Base-by-base conservation (phyloP, 352 stramenopile genomes). In the Achlya hypogyna region DNA sequence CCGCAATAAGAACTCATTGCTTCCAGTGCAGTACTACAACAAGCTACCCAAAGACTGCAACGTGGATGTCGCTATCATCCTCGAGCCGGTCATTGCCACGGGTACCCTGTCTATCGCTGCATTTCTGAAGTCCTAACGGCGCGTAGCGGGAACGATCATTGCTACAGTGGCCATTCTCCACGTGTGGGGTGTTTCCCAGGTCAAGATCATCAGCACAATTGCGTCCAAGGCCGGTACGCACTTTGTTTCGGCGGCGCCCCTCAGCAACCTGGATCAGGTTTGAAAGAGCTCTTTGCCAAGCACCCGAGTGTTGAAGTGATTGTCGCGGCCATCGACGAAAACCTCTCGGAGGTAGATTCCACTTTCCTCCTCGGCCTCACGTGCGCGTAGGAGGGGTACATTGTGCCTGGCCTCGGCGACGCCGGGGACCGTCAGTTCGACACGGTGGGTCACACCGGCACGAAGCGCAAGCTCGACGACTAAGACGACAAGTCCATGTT, bases 11-110 rank as follows among this genome's bases (percentile, higher is more conserved):
- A 79, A 92, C 51, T 92, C 82, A 49, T 76, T 98, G 9, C 70
- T 97, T 29, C 96, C 96, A 3, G 93, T 99, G n/a, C 92, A 98
- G 71, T 99, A 99, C 82, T 99, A 99, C 81, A 99, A 99, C 85
- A 96, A 97, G 69, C 78, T 99, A 2, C 97, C 97, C 2, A 97
- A 97, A 63, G 81, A 96, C 69, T 97, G 93, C 75, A 81, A 89
- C 40, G 75, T 82, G 18, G 89, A 98, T 62, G 86, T 96, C 35
- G 96, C 97, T 9, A 98, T 98, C 67, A 80, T 99, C 27, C 75
- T 99, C 32, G 97, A 99, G 77, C 96, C 96, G 20, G 82, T 98
- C 51, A 98, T 99, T 73, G 93, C 93, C 12, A 98, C 94, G 23
- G 86, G 86, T 91, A 70, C 56, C 62, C 23, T 45, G 4, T 5